These are phyloP conservation scores for Arctium minus DNA, from an alignment of 129 eudicot species.

Conservation along the genomic window DNA sequence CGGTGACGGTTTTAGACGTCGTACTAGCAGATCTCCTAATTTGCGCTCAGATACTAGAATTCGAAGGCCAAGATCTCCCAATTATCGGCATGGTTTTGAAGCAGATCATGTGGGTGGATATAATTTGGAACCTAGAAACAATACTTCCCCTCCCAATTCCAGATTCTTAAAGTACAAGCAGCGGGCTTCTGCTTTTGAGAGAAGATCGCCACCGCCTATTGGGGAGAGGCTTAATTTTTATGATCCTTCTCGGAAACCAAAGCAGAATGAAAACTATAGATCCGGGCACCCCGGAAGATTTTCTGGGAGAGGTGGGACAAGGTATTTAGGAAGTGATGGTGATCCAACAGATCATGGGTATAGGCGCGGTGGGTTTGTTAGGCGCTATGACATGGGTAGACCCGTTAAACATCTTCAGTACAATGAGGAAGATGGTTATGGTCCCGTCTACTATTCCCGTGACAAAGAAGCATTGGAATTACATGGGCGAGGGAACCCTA, in stretches of 20 bases:
- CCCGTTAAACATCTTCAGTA: slow-evolving; percentile 10
- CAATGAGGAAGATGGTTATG: slow-evolving; percentile 17
- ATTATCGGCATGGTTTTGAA: slow-evolving; percentile 30
- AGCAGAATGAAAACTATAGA: slow-evolving; percentile 21
- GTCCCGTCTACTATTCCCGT: slow-evolving; percentile 13
- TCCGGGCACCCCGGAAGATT: slow-evolving; percentile 23
- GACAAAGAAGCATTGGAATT: slow-evolving; percentile 22
- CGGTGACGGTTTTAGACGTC: slow-evolving; percentile 20
- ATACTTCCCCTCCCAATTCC: slow-evolving; percentile 12
- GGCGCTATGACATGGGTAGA: slow-evolving; percentile 11
- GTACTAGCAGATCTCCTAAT: slow-evolving; percentile 38
- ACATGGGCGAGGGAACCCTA: slow-evolving; percentile 18
- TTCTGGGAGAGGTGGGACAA: slow-evolving; percentile 22
- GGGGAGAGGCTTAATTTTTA: slow-evolving; percentile 21
- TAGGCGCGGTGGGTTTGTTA: slow-evolving; percentile 29
- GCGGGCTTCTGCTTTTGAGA: slow-evolving; percentile 13
- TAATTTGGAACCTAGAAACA: slow-evolving; percentile 19
- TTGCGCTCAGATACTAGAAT: slow-evolving; percentile 29
- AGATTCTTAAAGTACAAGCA: slow-evolving; percentile 27
- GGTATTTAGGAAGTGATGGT: slow-evolving; percentile 19
- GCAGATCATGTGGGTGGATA: slow-evolving; percentile 16
- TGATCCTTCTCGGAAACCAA: slow-evolving; percentile 29
- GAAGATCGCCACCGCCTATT: slow-evolving; percentile 27
- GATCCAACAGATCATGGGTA: slow-evolving; percentile 17
- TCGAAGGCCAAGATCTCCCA: slow-evolving; percentile 30